Conservation (phyloP, 371 early-diverging fungal genomes). For the Conidiobolus incongruus region DNA sequence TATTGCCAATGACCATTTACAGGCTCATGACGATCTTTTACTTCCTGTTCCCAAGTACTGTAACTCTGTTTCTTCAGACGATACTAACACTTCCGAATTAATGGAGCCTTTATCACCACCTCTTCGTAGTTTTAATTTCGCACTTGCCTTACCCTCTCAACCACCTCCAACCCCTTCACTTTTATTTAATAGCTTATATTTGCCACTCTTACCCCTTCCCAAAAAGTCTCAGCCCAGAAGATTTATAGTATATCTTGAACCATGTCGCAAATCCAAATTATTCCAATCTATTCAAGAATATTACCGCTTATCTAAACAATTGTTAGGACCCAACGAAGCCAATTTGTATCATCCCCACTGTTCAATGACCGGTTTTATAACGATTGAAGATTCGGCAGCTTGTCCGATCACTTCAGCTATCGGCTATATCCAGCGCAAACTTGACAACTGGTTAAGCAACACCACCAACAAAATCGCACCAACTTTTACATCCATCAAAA, state of each 20-base stretch:
- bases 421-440: neutral
- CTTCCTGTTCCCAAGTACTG: too few species aligned
- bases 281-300: constrained; percentile 10
- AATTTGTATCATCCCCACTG: constrained; percentile 18
- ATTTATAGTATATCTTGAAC: constrained; percentile 16
- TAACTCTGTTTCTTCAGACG: too few species aligned
- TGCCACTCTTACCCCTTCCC: neutral
- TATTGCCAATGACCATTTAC: too few species aligned
- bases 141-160: neutral
- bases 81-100: too few species aligned
- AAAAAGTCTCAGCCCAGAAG: constrained; percentile 3
- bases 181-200: too few species aligned
- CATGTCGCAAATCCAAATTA: constrained; percentile 8
- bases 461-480: neutral
- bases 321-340: constrained; percentile 13
- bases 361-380: constrained; percentile 19
- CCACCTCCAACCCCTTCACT: neutral
- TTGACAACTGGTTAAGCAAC: neutral
- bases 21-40: too few species aligned
- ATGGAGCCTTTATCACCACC: too few species aligned
- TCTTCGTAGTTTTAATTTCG: too few species aligned
- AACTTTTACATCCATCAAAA: neutral
- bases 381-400: constrained; percentile 4
- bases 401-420: neutral
- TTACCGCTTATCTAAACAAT: constrained; percentile 3